These are phyloP conservation scores for Calocybe gangraenosa DNA, from an alignment of 768 basidiomycete species.

Conservation along the genomic window DNA sequence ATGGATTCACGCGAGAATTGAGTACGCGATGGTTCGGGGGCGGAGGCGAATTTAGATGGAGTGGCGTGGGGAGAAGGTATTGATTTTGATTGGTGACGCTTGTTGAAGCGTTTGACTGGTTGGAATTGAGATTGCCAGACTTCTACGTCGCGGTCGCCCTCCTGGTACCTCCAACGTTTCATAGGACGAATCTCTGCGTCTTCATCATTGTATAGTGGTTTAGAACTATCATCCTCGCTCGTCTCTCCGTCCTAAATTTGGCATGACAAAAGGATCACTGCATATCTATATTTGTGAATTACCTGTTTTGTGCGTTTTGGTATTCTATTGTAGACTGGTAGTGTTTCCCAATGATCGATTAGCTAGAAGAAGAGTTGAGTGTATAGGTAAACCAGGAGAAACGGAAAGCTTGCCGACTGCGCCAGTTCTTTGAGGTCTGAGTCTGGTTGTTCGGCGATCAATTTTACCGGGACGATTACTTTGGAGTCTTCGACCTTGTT, in stretches of 20 bases:
- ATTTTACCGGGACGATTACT: slow-evolving; percentile 61
- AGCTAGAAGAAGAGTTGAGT: slow-evolving; percentile 40
- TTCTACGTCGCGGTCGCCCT: not conserved
- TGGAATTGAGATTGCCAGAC: not conserved
- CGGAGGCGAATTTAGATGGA: not conserved
- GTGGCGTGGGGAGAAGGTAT: not conserved
- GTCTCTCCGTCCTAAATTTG: slow-evolving; percentile 12
- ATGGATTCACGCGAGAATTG: slow-evolving; percentile 22
- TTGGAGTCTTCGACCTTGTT: slow-evolving; percentile 88
- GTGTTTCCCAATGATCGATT: slow-evolving; percentile 72
- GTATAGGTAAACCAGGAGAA: slow-evolving; percentile 1
- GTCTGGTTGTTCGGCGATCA: slow-evolving; percentile 50
- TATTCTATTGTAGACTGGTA: slow-evolving; percentile 83
- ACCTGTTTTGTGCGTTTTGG: slow-evolving; percentile 56
- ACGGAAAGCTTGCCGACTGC: slow-evolving; percentile 46
- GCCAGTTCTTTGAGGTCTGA: slow-evolving; percentile 55
- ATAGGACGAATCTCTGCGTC: slow-evolving; percentile 5
- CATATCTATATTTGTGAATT: not conserved
- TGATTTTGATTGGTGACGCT: slow-evolving; percentile 5
- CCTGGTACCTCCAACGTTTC: slow-evolving; percentile 9
- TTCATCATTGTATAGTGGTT: not conserved
- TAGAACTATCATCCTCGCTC: slow-evolving; percentile 13
- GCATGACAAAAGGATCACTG: not conserved
- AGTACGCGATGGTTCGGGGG: not conserved
- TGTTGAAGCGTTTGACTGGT: no score